Evolutionary conservation across 371 early-diverging fungal genomes (phyloP).

Genomic region (Dinochytrium kinnereticum): DNA sequence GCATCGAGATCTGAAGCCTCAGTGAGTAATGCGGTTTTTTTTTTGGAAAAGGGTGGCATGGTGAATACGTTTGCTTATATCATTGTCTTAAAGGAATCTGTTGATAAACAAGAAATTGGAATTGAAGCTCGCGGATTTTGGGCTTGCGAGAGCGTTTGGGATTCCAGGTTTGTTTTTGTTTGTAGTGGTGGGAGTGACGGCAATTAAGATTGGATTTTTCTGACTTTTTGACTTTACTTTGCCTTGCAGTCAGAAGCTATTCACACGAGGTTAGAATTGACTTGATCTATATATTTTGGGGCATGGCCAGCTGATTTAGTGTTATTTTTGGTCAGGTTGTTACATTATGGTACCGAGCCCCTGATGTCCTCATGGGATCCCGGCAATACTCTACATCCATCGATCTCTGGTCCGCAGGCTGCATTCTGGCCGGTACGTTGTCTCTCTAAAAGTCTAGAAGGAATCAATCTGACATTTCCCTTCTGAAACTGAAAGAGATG

Average conservation of each 20-base stretch:
- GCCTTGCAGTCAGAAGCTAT: constrained; percentile 79
- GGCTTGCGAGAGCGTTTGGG: constrained; percentile 95
- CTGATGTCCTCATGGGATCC: constrained; percentile 96
- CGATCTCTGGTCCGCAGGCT: constrained; percentile 99
- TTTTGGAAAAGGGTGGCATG: too few species aligned
- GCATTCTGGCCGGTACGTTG: constrained; percentile 75
- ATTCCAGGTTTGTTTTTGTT: constrained; percentile 63
- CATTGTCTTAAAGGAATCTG: constrained; percentile 71
- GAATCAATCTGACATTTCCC: too few species aligned
- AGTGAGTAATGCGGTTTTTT: constrained; percentile 51
- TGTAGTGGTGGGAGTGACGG: constrained; percentile 33
- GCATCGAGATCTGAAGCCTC: constrained; percentile 97
- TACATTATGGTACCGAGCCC: constrained; percentile 96
- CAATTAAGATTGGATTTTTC: constrained; percentile 23
- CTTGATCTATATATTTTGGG: too few species aligned
- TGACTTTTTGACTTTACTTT: constrained; percentile 4
- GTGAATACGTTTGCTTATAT: constrained; percentile 38
- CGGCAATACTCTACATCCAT: constrained; percentile 95
- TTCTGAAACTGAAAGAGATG: constrained; percentile 20
- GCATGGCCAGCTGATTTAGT: too few species aligned
- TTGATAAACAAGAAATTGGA: constrained; percentile 88
- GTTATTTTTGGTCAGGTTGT: constrained; percentile 75
- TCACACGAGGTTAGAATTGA: constrained; percentile 98
- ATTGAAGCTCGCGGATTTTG: constrained; percentile 94
- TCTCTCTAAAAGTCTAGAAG: too few species aligned